phyloP scores from a whole-genome alignment of 306 rosid genomes.

The Sicyos edulis region DNA sequence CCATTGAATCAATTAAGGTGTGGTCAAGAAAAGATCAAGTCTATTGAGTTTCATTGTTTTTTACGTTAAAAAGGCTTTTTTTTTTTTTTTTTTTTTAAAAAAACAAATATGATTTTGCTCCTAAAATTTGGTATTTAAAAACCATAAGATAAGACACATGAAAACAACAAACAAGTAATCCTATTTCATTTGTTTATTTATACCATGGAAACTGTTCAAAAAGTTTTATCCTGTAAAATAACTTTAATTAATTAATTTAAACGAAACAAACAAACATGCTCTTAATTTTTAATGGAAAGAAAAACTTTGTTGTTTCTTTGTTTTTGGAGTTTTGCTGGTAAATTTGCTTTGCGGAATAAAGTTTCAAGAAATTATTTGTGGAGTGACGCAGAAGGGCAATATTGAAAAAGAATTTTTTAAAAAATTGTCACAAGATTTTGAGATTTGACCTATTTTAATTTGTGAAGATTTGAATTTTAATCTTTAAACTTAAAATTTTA shows the following conservation, averaged over 20 bases:
- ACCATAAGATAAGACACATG: neutral
- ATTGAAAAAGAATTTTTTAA: too few relatives aligned
- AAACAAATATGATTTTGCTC: neutral
- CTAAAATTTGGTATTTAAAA: neutral
- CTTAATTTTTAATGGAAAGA: neutral
- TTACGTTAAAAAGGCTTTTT: neutral
- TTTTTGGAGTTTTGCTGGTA: conserved; percentile 4
- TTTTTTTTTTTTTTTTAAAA: too few relatives aligned
- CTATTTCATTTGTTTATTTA: neutral
- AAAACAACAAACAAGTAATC: neutral
- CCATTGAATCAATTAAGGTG: neutral
- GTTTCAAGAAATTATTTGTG: neutral
- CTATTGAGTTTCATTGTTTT: neutral
- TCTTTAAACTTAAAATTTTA: too few relatives aligned
- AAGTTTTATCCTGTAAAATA: neutral
- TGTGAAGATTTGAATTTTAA: too few relatives aligned
- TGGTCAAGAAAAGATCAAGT: neutral
- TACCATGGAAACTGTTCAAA: neutral
- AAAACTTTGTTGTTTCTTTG: neutral
- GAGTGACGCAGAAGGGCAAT: conserved; percentile 2
- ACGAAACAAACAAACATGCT: neutral
- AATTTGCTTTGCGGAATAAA: neutral
- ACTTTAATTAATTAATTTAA: neutral
- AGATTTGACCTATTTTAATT: too few relatives aligned
- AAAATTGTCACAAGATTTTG: too few relatives aligned